Conservation (phyloP, 495 filamentous ascomycete species). For the Aspergillus wentii region DNA sequence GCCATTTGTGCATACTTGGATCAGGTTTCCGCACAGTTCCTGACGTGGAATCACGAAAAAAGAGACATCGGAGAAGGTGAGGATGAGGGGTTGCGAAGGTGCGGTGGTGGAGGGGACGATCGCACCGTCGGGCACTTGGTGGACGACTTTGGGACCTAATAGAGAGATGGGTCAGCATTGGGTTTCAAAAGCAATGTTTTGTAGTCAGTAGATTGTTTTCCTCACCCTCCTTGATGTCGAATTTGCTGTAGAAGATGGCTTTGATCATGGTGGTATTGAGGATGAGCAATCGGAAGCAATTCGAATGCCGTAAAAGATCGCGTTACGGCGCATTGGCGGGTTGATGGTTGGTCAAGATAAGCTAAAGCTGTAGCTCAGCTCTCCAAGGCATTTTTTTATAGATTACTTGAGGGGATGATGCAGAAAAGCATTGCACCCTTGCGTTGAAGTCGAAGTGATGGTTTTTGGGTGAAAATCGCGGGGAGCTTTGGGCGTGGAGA, state of each 20-base stretch:
- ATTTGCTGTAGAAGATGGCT: constrained; percentile 91
- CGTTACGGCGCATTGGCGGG: no score
- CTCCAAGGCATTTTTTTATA: no score
- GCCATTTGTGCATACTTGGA: constrained; percentile 71
- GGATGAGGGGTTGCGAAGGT: constrained; percentile 56
- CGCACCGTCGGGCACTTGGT: constrained; percentile 57
- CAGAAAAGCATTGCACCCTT: no score
- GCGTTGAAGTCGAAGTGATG: no score
- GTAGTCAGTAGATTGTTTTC: neutral
- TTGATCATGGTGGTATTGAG: constrained; percentile 61
- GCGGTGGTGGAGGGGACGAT: constrained; percentile 58
- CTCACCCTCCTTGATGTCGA: constrained; percentile 83
- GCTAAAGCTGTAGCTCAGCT: no score
- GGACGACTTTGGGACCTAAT: constrained; percentile 67
- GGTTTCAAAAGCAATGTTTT: no score
- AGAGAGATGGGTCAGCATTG: neutral
- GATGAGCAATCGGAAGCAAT: neutral
- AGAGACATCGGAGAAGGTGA: constrained; percentile 77
- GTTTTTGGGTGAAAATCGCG: neutral
- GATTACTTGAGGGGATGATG: no score
- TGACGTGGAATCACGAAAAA: constrained; percentile 91
- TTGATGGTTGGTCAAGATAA: no score
- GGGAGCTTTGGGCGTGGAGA: neutral
- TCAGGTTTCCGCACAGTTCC: constrained; percentile 77
- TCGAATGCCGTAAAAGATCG: no score